A percentile compares a stretch with the other conserved stretches of the same genome.
Evolutionary conservation across 2,329 filamentous ascomycete species (phyloP).

Genomic region (Sporothrix protearum): DNA sequence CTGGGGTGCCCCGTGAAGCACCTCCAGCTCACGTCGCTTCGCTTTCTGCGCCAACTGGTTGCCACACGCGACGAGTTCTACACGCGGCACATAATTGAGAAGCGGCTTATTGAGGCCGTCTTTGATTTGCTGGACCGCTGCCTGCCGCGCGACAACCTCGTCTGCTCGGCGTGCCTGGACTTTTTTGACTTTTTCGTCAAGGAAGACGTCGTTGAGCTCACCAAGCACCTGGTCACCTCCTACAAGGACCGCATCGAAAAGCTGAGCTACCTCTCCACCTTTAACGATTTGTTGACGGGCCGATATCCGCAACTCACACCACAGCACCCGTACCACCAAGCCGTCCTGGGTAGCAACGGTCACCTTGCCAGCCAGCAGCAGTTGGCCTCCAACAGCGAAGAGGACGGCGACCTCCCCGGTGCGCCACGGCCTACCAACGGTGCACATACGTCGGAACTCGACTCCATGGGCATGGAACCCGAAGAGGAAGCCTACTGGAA

Average conservation of each 20-base stretch:
- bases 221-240: constrained; percentile 78
- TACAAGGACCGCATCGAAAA: constrained; percentile 72
- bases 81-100: constrained; percentile 75
- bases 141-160: constrained; percentile 85
- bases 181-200: constrained; percentile 87
- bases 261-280: constrained; percentile 81
- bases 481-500: constrained; percentile 95
- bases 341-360: constrained; percentile 33
- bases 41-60: constrained; percentile 87
- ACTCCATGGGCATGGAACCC: constrained; percentile 58
- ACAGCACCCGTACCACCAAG: constrained; percentile 57
- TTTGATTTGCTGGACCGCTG: constrained; percentile 79
- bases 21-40: constrained; percentile 82
- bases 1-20: constrained; percentile 84
- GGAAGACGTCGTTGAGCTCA: constrained; percentile 74
- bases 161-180: constrained; percentile 91
- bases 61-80: constrained; percentile 89
- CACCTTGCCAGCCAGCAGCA: constrained; percentile 7
- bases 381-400: background rate
- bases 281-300: constrained; percentile 62
- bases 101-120: constrained; percentile 77
- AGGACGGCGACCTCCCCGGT: background rate
- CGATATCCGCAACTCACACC: constrained; percentile 18
- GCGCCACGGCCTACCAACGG: constrained; percentile 15
- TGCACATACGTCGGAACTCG: constrained; percentile 15